Conservation (phyloP, 148 eudicot species). For the Persicaria maculosa region DNA sequence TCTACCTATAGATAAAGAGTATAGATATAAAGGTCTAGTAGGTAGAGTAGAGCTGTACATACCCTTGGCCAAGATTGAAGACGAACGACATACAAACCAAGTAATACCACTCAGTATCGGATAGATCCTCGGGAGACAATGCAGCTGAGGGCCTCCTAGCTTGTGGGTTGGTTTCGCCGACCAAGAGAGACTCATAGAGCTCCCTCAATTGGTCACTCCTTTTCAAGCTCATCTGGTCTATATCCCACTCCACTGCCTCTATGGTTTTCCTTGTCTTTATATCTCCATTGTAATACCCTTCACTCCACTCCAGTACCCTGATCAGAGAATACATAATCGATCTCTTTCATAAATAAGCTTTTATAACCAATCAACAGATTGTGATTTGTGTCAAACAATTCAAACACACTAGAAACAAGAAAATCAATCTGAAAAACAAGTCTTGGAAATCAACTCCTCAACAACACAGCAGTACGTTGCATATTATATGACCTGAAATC, state of each 20-base stretch:
- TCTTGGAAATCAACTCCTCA: too few relatives aligned
- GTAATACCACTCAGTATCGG: constrained; percentile 64
- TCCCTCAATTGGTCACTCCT: constrained; percentile 72
- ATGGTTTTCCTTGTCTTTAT: constrained; percentile 67
- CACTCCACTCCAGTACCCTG: constrained; percentile 59
- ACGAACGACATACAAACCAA: constrained; percentile 67
- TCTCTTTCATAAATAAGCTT: neutral
- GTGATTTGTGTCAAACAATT: too few relatives aligned
- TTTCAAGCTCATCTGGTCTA: constrained; percentile 38
- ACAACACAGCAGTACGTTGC: too few relatives aligned
- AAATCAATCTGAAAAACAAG: neutral
- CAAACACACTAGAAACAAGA: neutral
- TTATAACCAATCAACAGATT: too few relatives aligned
- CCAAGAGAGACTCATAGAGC: constrained; percentile 41
- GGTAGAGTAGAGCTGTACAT: neutral
- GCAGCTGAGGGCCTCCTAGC: constrained; percentile 59
- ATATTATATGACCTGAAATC: neutral
- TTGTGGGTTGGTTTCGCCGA: constrained; percentile 38
- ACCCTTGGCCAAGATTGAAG: constrained; percentile 55
- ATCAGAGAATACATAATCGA: neutral
- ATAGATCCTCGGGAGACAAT: constrained; percentile 68
- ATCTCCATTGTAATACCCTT: constrained; percentile 81
- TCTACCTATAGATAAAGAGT: neutral
- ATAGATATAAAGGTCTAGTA: neutral
- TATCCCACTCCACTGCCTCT: constrained; percentile 36